Percentiles rank a stretch among this genome's conserved stretches.
Evolutionary conservation across 257 asterid species (phyloP).

Genomic region (Linderniella brevidens): DNA sequence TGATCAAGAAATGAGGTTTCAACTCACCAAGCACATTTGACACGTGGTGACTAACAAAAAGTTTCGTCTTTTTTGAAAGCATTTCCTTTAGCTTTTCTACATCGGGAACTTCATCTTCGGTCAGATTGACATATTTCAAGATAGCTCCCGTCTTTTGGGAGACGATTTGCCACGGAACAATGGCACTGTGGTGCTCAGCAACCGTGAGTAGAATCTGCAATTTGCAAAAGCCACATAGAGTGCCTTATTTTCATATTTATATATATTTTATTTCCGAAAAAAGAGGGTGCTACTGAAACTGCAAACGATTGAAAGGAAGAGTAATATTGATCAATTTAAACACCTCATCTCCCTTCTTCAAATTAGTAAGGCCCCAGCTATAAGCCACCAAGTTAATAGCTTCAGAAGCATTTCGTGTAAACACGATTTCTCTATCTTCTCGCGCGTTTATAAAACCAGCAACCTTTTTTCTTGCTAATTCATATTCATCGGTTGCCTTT

Average conservation of each 20-base stretch:
- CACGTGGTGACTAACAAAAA: conserved; percentile 63
- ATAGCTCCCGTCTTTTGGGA: conserved; percentile 91
- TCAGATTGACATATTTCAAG: conserved; percentile 45
- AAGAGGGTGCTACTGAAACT: too few species aligned
- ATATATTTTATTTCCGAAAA: too few species aligned
- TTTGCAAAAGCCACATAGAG: not conserved
- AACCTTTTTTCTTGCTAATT: conserved; percentile 71
- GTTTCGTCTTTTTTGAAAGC: conserved; percentile 55
- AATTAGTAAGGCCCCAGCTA: conserved; percentile 73
- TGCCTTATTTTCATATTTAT: too few species aligned
- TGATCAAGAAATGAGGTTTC: too few species aligned
- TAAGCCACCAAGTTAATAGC: conserved; percentile 89
- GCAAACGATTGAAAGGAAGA: conserved; percentile 7
- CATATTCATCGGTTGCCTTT: conserved; percentile 80
- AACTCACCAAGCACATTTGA: conserved; percentile 65
- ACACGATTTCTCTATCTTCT: conserved; percentile 58
- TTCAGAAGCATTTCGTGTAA: conserved; percentile 91
- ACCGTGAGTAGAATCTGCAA: conserved; percentile 61
- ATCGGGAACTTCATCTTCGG: conserved; percentile 74
- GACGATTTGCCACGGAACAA: conserved; percentile 92
- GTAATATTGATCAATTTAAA: not conserved
- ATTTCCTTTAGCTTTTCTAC: conserved; percentile 35
- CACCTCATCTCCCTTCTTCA: conserved; percentile 85
- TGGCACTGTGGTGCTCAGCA: conserved; percentile 93
- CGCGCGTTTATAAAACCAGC: conserved; percentile 65